Base-by-base conservation (phyloP, 2,329 filamentous ascomycete genomes). In the Beauveria medogensis region DNA sequence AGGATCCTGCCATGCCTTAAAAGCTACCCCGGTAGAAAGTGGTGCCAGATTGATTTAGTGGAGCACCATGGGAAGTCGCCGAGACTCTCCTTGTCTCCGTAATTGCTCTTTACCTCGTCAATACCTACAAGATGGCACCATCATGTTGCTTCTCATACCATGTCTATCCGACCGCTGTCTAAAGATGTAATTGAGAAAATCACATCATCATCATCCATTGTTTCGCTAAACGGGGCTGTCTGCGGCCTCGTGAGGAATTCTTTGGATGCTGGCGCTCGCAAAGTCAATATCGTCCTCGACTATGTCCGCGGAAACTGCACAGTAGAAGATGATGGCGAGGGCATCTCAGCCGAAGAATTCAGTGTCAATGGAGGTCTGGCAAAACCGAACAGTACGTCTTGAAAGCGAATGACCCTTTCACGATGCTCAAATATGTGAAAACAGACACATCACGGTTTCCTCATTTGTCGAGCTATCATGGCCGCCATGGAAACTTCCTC, bases 301-400 rank as follows among this genome's bases (percentile, higher is more conserved):
- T 91, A 91, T 70, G 72, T 75, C 58, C 85, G 87, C 26, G 93
- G 92, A 5, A 85, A 82, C 66, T 96, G 92, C 72, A 79, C 81
- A 0, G 82, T 97, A 5, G 89, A 96, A 69, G 94, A 99, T 70
- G 82, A 97, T 73, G 94, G 94, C 1, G 61, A 77, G 18, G 94
- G 94, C 0, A 95, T 99, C 51, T 71, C 78, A 1, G 83, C 89
- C 1, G 69, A 72, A 2, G 92, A 97, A 66, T 97, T 97, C 67
- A 69, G 69, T n/a, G 77, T 82, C 3, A 71, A 75, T 51, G 91
- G 91, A 5, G 88, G 89, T 0, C 77, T 97, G 20, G 89, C 85
- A 26, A 90, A 86, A 73, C 76, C 84, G 55, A 83, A 94, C 70
- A 84, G 90, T 93, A 76, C 68, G 84, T 75, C 24, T 28, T 40